Conservation (phyloP, 192 early-diverging fungal species). For the Linnemannia elongata region DNA sequence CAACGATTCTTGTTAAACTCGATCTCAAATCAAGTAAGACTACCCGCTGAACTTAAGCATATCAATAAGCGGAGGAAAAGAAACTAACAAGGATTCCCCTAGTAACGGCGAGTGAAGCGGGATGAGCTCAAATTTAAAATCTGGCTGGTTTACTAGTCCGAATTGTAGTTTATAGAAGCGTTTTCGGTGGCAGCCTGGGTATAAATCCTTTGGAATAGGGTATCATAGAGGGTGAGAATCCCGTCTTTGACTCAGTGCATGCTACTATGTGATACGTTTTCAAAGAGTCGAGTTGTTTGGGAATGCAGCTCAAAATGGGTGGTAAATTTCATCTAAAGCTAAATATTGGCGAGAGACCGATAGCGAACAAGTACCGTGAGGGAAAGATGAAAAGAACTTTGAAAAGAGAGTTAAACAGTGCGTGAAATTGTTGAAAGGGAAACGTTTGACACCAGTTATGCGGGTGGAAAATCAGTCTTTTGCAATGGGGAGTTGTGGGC, state of each 20-base stretch:
- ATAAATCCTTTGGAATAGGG: constrained; percentile 77
- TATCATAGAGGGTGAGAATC: constrained; percentile 84
- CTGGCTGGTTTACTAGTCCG: constrained; percentile 57
- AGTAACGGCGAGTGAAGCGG: constrained; percentile 85
- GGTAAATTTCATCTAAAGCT: constrained; percentile 86
- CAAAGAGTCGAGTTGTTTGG: constrained; percentile 83
- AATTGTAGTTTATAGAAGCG: constrained; percentile 76
- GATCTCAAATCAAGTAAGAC: constrained; percentile 74
- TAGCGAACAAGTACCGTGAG: constrained; percentile 91
- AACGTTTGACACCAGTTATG: constrained; percentile 74
- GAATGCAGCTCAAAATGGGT: constrained; percentile 82
- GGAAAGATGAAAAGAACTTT: constrained; percentile 90
- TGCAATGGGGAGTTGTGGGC: constrained; percentile 17
- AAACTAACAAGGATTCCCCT: constrained; percentile 85
- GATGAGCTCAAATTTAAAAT: constrained; percentile 80
- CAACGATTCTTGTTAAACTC: constrained; percentile 28
- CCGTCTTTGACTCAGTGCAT: constrained; percentile 61
- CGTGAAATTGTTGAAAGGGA: constrained; percentile 89
- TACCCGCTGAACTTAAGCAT: constrained; percentile 86
- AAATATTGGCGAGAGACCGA: constrained; percentile 89
- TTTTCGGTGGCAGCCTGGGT: constrained; percentile 56
- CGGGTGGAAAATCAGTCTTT: constrained; percentile 60
- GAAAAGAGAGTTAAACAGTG: constrained; percentile 87
- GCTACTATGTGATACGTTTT: constrained; percentile 66
- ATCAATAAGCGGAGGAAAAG: constrained; percentile 88